Evolutionary conservation across 768 basidiomycete species (phyloP), one percentile per base, ranked within the genome.

Genomic region (Obba rivulosa): DNA sequence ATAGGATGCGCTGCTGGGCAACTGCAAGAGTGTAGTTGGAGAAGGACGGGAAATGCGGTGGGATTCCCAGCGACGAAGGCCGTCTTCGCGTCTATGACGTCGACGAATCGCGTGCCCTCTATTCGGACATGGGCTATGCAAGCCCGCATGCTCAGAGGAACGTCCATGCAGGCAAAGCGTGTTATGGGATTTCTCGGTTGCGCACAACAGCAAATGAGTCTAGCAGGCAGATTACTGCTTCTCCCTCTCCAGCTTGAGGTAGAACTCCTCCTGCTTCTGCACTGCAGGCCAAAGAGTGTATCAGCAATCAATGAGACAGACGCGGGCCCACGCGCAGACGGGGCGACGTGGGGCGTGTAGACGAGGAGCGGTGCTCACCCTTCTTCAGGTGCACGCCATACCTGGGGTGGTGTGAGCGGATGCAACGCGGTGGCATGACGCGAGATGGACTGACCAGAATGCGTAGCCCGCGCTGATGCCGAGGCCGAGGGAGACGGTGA

Each of bases 221-320:
- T n/a, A n/a, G n/a, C 28, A 5, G 7, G 28, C 28, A 31, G 41
- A 49, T 49, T 63, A 43, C 52, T 50, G 43, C 60, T 67, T 73
- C 61, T 70, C 77, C 61, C 71, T 77, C 77, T 93, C 92, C 48
- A 92, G 76, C 67, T 83, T 89, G 62, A 92, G 69, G 71, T 95
- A 95, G 70, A 76, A 92, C 58, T 78, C 81, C 70, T 94, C 92
- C 64, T 89, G 87, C 48, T 73, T 77, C 61, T 85, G 83, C 50
- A 92, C 92, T 95, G 61, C 17, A 43, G 13, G 43, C 5, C 1
- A 34, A 49, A 39, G 45, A 8, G 34, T 18, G 17, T 25, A 21
- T 38, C 17, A 36, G 41, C 35, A 39, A 28, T 2, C 4, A 31
- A 13, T 31, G 7, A 5, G 13, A 13, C 28, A 31, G 28, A 31